These are phyloP conservation scores for Kappamyces sp. DNA, from an alignment of 192 early-diverging fungal genomes.

Conservation along the genomic window DNA sequence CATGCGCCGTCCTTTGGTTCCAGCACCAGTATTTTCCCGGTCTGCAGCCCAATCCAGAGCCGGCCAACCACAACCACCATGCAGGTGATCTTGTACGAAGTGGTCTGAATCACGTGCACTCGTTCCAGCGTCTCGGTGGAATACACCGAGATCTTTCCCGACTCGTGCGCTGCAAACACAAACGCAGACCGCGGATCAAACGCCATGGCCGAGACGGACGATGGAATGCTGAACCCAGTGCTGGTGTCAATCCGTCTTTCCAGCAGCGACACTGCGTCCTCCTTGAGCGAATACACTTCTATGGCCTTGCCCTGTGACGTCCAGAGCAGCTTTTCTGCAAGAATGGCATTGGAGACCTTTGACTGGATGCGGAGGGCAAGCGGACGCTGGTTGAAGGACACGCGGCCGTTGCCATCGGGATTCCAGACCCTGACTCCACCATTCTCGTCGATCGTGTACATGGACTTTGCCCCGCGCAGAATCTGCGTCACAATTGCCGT, in stretches of 20 bases:
- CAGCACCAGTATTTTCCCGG: slow-evolving; percentile 71
- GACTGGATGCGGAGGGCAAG: slow-evolving; percentile 34
- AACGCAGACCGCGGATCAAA: slow-evolving; percentile 27
- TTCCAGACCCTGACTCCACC: slow-evolving; percentile 57
- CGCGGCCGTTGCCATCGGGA: slow-evolving; percentile 17
- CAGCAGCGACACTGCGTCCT: slow-evolving; percentile 14
- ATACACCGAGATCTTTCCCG: slow-evolving; percentile 73
- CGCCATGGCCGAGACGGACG: slow-evolving; percentile 21
- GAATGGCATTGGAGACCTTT: slow-evolving; percentile 44
- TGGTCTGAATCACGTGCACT: slow-evolving; percentile 40
- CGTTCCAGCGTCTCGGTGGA: slow-evolving; percentile 41
- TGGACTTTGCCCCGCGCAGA: slow-evolving; percentile 38
- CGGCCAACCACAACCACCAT: slow-evolving; percentile 50
- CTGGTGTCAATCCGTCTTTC: neutral
- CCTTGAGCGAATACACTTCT: slow-evolving; percentile 47
- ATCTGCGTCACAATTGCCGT: slow-evolving; percentile 47
- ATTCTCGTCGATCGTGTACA: slow-evolving; percentile 67
- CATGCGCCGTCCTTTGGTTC: slow-evolving; percentile 46
- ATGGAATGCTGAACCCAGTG: slow-evolving; percentile 22
- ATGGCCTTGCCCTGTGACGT: slow-evolving; percentile 50
- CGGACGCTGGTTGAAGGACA: slow-evolving; percentile 22
- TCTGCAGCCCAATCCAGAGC: slow-evolving; percentile 72
- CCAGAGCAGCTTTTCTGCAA: slow-evolving; percentile 52
- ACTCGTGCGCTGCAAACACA: slow-evolving; percentile 51
- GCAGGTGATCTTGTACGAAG: slow-evolving; percentile 61